Conservation (phyloP, 306 rosid species). For the Citrullus colocynthis region DNA sequence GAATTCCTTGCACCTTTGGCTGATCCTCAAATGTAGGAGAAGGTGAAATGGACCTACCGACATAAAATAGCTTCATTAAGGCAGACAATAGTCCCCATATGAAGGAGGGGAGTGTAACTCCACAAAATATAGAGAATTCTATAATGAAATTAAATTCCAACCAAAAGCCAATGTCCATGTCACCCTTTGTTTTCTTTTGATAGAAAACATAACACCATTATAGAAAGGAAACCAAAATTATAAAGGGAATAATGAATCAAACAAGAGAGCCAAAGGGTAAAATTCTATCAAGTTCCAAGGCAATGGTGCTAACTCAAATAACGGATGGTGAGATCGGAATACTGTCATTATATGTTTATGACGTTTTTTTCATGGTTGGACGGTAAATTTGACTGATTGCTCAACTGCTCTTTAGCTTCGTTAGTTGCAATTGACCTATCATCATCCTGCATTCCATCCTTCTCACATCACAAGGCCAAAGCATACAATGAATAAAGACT, state of each 20-base stretch:
- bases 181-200: neutral
- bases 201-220: neutral
- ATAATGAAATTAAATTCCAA: neutral
- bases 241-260: neutral
- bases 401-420: neutral
- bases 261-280: neutral
- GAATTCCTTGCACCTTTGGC: slow-evolving; percentile 10
- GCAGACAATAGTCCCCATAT: neutral
- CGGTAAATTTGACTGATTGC: neutral
- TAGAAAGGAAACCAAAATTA: neutral
- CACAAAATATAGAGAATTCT: neutral
- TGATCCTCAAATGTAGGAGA: slow-evolving; percentile 22
- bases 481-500: neutral
- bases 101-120: neutral
- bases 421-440: neutral
- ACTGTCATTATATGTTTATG: neutral
- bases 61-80: neutral
- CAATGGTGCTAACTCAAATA: neutral
- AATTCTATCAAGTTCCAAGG: neutral
- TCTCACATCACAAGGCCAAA: neutral
- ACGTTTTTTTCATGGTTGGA: neutral
- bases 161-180: neutral
- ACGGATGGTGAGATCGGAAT: neutral
- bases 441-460: neutral
- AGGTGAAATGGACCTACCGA: slow-evolving; percentile 33